Evolutionary conservation across 805 yeast species (phyloP).

Genomic region (Candida ficus): DNA sequence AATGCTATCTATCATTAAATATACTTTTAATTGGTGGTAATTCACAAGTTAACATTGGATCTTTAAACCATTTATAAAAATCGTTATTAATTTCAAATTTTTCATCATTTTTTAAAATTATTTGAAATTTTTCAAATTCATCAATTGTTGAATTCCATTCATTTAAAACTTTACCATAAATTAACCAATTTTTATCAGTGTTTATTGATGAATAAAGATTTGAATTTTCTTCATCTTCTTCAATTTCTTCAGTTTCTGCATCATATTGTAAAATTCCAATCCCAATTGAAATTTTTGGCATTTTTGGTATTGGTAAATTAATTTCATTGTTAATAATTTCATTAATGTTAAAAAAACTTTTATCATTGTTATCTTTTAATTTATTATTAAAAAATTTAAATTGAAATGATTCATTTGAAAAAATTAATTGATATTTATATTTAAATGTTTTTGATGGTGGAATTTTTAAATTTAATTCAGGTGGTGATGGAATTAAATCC

Average conservation of each 20-base stretch:
- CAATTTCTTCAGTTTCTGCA: not conserved
- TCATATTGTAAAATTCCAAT: too few relatives aligned
- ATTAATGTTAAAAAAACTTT: slow-evolving; percentile 2
- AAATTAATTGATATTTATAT: slow-evolving; percentile 40
- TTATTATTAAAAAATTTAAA: slow-evolving; percentile 21
- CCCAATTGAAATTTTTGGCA: too few relatives aligned
- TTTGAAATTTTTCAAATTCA: slow-evolving; percentile 37
- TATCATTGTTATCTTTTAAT: slow-evolving; percentile 5
- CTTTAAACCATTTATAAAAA: slow-evolving; percentile 8
- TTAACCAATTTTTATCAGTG: slow-evolving; percentile 17
- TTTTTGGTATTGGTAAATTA: not conserved
- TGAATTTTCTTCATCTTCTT: slow-evolving; percentile 1
- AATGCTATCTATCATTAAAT: not conserved
- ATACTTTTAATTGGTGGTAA: slow-evolving; percentile 11
- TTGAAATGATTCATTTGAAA: slow-evolving; percentile 37
- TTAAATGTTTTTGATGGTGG: slow-evolving; percentile 43
- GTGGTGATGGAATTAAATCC: slow-evolving; percentile 33
- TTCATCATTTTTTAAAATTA: slow-evolving; percentile 8
- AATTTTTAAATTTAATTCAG: slow-evolving; percentile 38
- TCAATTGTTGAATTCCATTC: slow-evolving; percentile 46
- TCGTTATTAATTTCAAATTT: slow-evolving; percentile 2
- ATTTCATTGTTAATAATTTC: slow-evolving; percentile 3
- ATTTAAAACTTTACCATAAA: slow-evolving; percentile 43
- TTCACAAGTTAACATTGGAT: slow-evolving; percentile 15
- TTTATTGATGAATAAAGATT: not conserved